Base-by-base conservation (phyloP, 768 basidiomycete species). In the Suillus hirtellus region DNA sequence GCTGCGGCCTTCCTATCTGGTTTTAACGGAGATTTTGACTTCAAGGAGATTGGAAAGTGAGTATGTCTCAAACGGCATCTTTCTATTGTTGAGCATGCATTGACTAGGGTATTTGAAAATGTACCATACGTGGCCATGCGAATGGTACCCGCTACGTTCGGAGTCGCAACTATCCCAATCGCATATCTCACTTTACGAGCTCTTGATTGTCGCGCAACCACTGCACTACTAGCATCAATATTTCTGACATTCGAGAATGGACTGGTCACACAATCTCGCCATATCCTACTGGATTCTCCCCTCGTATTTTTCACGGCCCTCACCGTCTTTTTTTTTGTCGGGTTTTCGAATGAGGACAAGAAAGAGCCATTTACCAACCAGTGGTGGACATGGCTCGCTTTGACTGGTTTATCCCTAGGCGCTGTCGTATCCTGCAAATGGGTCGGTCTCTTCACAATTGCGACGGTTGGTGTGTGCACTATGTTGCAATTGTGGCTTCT, bases 41-140 rank as follows among this genome's bases (percentile, higher is more conserved):
- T 99, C 75, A 93, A 96, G 73, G 96, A 98, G 60, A 99, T 99
- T 67, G 95, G 88, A 81, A 96, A 95, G 95, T 96, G 71, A 55
- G 90, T 81, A 69, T 65, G 1, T 59, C 19, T 31, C 9, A 9
- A 42, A 35, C 1, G 31, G 27, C 47, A 24, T 12, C 8, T 8
- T 21, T 0, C 49, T 37, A 21, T 38, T 21, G 37, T 59, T 52
- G 47, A 63, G 8, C 44, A 61, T n/a, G 68, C 60, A 42, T 60
- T 38, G 38, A 64, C 8, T 65, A 96, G 94, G 78, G 75, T 85
- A 17, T 98, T 93, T 75, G 89, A 90, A 61, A 81, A 87, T 67
- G 93, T 95, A 19, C 97, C 97, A 4, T 99, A 98, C 71, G 88
- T 98, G 64, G 92, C 92, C 31, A 99, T 99, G 97, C 93, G 97